These are phyloP conservation scores for Macroventuria anomochaeta DNA, from an alignment of 2,329 filamentous ascomycete species.

Conservation along the genomic window DNA sequence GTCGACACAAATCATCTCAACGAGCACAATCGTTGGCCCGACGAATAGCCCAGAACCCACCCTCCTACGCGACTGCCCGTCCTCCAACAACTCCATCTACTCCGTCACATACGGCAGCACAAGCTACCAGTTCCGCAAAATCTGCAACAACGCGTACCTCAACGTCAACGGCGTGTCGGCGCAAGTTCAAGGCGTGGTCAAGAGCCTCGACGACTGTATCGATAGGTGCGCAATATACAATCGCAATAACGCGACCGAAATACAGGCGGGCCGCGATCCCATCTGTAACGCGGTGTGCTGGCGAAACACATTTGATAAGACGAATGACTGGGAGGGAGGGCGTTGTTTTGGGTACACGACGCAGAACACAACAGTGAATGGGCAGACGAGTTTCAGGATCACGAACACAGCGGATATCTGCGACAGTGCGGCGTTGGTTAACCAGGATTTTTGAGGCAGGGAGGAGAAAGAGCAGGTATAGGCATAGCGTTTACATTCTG, in stretches of 20 bases:
- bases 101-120: constrained; percentile 12
- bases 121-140: constrained; percentile 20
- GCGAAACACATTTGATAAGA: constrained; percentile 23
- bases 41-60: constrained; percentile 13
- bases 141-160: constrained; percentile 11
- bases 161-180: constrained; percentile 12
- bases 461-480: neutral
- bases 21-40: constrained; percentile 17
- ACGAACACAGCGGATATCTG: constrained; percentile 18
- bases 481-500: no score
- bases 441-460: neutral
- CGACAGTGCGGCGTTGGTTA: constrained; percentile 22
- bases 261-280: neutral
- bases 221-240: constrained; percentile 22
- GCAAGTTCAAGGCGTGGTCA: neutral
- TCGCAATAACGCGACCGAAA: constrained; percentile 17
- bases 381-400: constrained; percentile 11
- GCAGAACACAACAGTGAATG: constrained; percentile 13
- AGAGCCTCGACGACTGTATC: constrained; percentile 21
- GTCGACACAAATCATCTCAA: constrained; percentile 1
- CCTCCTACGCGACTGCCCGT: constrained; percentile 24
- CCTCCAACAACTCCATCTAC: constrained; percentile 24
- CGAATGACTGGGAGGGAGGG: constrained; percentile 23
- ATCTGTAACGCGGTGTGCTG: constrained; percentile 23
- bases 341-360: constrained; percentile 22